A percentile compares a stretch with the other conserved stretches of the same genome.
These are phyloP conservation scores for Vitis riparia DNA, from an alignment of 164 flowering plant genomes.

Conservation along the genomic window DNA sequence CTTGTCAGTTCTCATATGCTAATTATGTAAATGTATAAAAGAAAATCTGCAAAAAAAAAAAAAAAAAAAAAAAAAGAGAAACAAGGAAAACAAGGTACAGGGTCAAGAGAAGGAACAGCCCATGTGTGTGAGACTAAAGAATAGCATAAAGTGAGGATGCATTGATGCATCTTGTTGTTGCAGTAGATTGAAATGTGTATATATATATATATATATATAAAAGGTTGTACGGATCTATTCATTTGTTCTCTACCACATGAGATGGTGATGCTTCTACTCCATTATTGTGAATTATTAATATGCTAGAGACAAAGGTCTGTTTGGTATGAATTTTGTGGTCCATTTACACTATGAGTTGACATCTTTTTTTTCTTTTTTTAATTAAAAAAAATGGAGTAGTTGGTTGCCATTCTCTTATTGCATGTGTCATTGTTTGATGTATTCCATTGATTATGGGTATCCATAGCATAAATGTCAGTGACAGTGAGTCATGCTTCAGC, in stretches of 20 bases:
- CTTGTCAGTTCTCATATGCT: too few relatives aligned
- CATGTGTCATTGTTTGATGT: too few relatives aligned
- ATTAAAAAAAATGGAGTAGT: too few relatives aligned
- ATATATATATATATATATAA: too few relatives aligned
- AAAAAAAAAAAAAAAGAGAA: neutral
- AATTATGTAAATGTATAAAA: too few relatives aligned
- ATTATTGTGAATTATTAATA: slow-evolving; percentile 7
- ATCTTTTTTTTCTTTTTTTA: too few relatives aligned
- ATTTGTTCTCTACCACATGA: neutral
- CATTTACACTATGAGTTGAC: neutral
- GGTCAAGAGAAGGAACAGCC: neutral
- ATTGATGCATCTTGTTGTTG: neutral
- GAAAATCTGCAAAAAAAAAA: neutral
- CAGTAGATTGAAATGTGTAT: too few relatives aligned
- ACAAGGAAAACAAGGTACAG: neutral
- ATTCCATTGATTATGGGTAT: too few relatives aligned
- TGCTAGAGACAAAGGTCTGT: neutral
- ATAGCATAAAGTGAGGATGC: neutral
- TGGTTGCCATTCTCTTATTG: too few relatives aligned
- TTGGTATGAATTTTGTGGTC: neutral
- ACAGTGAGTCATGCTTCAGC: too few relatives aligned
- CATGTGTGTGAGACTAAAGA: slow-evolving; percentile 2
- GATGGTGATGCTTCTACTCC: slow-evolving; percentile 8
- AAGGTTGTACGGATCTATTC: neutral
- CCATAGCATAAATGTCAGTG: too few relatives aligned